Base-by-base conservation (phyloP, 345 rosid species). In the Arabidopsis suecica region DNA sequence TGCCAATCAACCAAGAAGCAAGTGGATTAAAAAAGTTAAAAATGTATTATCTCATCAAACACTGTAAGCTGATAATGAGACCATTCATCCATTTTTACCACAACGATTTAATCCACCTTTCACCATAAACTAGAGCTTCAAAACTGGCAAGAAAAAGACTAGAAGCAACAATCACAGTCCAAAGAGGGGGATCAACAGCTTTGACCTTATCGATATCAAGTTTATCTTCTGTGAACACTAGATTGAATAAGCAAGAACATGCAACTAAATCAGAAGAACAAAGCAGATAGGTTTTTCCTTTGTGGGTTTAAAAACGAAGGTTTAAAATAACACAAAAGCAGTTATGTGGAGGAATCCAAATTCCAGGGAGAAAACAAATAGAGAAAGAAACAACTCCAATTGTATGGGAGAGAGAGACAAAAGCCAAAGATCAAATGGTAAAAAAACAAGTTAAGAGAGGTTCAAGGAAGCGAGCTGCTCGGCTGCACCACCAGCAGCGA, bases 381-480 rank as follows among this genome's bases (percentile, higher is more conserved):
- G 12, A 41, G 25, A 51, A 51, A 41, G 48, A 11, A 36, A 65
- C 77, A 73, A 56, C 49, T 65, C 50, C 50, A 57, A 23, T 1
- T 44, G 78, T 66, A 57, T 57, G 7, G n/a, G 59, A 54, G 59
- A 54, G 59, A 54, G 53, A 22, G 28, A 33, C 34, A 11, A 30
- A 54, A 36, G 47, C 30, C 30, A n/a, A n/a, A 69, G 9, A 37
- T 16, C 78, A 57, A 66, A 65, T 25, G 65, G 33, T 36, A 32
- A 37, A 38, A 20, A 47, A 36, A 4, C 2, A 57, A 56, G 51
- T 58, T 66, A 74, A 28, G 78, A 57, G 88, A 85, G 86, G 36
- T 96, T 86, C 86, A 93, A 80, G 0, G 94, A 86, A 14, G 91
- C 80, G 4, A 91, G 89, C 77, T 90, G 98, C 75, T 91, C 97